phyloP scores from a whole-genome alignment of 345 rosid genomes.

The Psidium guajava region DNA sequence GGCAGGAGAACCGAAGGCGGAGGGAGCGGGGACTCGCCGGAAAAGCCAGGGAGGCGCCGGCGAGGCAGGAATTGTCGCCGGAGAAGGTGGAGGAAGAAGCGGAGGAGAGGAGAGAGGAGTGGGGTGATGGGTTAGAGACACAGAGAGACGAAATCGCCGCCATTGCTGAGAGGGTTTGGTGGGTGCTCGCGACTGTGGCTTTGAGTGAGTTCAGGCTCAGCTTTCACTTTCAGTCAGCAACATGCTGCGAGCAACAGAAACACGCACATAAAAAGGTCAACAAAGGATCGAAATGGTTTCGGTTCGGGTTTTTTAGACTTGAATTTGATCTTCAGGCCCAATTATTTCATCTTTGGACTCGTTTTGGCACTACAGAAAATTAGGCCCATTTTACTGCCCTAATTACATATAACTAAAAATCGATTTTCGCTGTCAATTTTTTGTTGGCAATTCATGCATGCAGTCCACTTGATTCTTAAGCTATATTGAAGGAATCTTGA shows the following conservation, averaged over 20 bases:
- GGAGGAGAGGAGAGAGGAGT: slow-evolving; percentile 20
- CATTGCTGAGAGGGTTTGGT: slow-evolving; percentile 16
- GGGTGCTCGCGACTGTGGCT: neutral
- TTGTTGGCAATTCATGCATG: neutral
- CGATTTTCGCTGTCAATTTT: neutral
- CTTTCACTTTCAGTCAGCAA: neutral
- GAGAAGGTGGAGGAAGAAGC: slow-evolving; percentile 27
- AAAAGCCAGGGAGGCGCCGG: slow-evolving; percentile 10
- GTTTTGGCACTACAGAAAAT: no score
- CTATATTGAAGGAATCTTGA: neutral
- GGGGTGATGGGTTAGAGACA: slow-evolving; percentile 18
- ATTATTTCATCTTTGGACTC: neutral
- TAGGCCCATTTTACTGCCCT: no score
- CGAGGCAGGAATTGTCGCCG: slow-evolving; percentile 3
- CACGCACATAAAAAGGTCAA: neutral
- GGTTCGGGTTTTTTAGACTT: neutral
- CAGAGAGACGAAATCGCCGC: slow-evolving; percentile 54
- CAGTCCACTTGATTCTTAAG: neutral
- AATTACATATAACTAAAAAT: no score
- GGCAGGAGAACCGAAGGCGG: slow-evolving; percentile 43
- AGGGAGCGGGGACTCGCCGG: slow-evolving; percentile 9
- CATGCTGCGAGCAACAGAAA: neutral
- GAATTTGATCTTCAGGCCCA: neutral
- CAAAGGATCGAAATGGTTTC: neutral
- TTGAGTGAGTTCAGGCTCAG: neutral